A percentile compares a stretch with the other conserved stretches of the same genome.
phyloP scores from a whole-genome alignment of 192 early-diverging fungal genomes.

The Lobosporangium transversale region DNA sequence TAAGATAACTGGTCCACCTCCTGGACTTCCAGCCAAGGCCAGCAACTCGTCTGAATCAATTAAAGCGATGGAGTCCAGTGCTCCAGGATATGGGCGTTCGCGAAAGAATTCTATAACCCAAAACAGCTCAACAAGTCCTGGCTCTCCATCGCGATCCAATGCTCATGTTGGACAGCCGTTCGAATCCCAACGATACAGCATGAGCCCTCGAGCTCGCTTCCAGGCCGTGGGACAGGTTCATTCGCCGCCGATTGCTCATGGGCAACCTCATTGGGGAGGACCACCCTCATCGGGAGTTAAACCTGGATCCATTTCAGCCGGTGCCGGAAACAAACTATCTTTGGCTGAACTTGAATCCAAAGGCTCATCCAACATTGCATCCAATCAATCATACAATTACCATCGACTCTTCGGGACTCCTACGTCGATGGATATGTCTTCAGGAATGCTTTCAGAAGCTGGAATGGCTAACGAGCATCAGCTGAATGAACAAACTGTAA shows the following conservation, averaged over 20 bases:
- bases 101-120: slow-evolving; percentile 13
- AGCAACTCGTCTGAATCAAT: not conserved
- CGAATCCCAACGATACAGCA: slow-evolving; percentile 4
- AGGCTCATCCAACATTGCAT: not conserved
- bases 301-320: slow-evolving; percentile 5
- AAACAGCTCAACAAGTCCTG: not conserved
- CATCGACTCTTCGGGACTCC: slow-evolving; percentile 24
- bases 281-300: not conserved
- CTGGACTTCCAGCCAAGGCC: slow-evolving; percentile 17
- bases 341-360: slow-evolving; percentile 18
- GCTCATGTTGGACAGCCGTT: not conserved
- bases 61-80: not conserved
- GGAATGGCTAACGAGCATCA: slow-evolving; percentile 9
- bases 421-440: not conserved
- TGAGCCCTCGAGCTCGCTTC: slow-evolving; percentile 24
- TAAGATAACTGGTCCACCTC: slow-evolving; percentile 36
- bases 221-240: slow-evolving; percentile 9
- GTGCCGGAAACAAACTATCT: slow-evolving; percentile 3
- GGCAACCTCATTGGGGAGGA: slow-evolving; percentile 19
- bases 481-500: slow-evolving; percentile 44
- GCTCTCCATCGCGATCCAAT: slow-evolving; percentile 10
- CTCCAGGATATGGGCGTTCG: slow-evolving; percentile 16
- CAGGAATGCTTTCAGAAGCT: slow-evolving; percentile 6
- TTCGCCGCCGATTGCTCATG: slow-evolving; percentile 20
- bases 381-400: slow-evolving; percentile 19